Evolutionary conservation across 1,284 basidiomycete species (phyloP), one percentile per base, ranked within the genome.

Genomic region (Ceratobasidium papillatum): DNA sequence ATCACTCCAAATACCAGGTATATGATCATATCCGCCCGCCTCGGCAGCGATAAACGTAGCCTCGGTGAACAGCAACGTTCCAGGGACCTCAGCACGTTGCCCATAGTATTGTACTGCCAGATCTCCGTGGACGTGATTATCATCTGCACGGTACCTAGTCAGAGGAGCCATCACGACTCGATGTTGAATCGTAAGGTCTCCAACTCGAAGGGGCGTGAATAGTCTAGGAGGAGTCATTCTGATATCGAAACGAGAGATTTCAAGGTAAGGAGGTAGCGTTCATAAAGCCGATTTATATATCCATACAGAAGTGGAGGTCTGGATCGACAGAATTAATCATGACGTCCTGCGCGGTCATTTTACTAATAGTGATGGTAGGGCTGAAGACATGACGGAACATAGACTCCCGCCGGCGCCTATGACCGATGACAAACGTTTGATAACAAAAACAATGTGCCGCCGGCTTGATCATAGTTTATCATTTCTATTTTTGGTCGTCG

Each of bases 101-200:
- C 45, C 22, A 68, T 81, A 81, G 76, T 81, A 81, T 30, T 66
- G 1, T n/a, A 47, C n/a, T 5, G 63, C 63, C 2, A 80, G 77
- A 1, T 81, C 80, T 12, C 77, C 51, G 12, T 79, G 81, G 9
- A 81, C 79, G 43, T 79, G 78, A 2, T 75, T 7, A 8, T 65
- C 73, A 72, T 80, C 78, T 9, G 83, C 83, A 41, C 84, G 81
- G 77, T 77, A 78, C 52, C 83, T 79, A 12, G 87, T 87, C 72
- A 87, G 78, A 0, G 87, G 87, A 0, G 86, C 85, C 59, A 87
- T 79, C 4, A 85, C 86, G 45, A 87, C 79, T 8, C 87, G 83
- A 76, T 87, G 84, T 65, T 80, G 71, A 47, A 88, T 82, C 11
- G 78, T 77, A 72, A 83, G 43, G 12, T 79, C 76, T 27, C 87